Evolutionary conservation across 225 moss, liverwort and hornwort species (phyloP).

Genomic region (Pleurozium schreberi): DNA sequence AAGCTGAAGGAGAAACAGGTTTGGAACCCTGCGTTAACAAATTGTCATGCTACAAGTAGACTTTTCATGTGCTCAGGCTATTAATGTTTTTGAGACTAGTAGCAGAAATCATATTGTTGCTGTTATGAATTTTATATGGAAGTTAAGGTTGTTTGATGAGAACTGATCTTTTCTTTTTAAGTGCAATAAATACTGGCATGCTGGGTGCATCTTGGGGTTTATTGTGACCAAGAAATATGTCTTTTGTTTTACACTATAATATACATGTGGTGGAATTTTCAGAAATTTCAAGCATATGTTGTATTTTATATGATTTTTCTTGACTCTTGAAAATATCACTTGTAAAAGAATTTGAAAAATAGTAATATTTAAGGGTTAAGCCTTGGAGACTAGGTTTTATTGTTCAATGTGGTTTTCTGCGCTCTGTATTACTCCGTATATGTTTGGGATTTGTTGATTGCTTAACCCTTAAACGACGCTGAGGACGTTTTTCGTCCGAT

Average conservation of each 20-base stretch:
- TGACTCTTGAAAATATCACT: neutral
- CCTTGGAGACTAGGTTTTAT: neutral
- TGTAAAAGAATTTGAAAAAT: neutral
- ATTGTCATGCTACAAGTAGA: neutral
- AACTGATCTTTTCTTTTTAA: neutral
- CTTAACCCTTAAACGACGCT: no score
- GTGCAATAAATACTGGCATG: neutral
- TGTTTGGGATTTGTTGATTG: neutral
- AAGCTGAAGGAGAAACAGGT: neutral
- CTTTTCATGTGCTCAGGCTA: neutral
- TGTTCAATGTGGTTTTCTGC: rapidly evolving
- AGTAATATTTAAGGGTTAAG: neutral
- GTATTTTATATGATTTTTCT: no score
- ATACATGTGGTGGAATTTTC: neutral
- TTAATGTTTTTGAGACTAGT: neutral
- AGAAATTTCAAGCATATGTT: neutral
- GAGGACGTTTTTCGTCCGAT: no score
- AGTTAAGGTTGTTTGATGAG: neutral
- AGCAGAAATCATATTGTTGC: no score
- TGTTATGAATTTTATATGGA: neutral
- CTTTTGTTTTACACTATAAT: neutral
- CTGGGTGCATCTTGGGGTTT: neutral
- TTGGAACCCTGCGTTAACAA: neutral
- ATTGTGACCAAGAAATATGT: neutral
- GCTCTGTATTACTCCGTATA: neutral